Evolutionary conservation across 495 filamentous ascomycete genomes (phyloP), one percentile per base, ranked within the genome.

Genomic region (Penicillium goetzii): DNA sequence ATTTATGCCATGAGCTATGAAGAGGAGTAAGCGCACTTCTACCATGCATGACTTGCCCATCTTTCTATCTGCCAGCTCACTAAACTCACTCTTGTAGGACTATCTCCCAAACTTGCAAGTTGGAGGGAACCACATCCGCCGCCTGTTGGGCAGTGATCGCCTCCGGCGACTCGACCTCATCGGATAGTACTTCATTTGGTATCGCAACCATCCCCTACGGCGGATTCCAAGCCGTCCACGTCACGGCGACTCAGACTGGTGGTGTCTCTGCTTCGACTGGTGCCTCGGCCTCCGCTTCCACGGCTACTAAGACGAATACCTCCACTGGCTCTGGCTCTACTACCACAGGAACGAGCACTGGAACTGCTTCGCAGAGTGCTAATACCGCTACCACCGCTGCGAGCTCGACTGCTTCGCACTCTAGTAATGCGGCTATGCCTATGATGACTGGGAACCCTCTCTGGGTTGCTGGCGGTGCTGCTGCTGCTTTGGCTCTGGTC

Each of bases 381-480:
- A 45, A 19, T 12, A 67, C 40, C 33, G 53, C 30, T 53, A 49
- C 43, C n/a, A 43, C 61, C n/a, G 23, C 61, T 26, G 32, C 53
- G 7, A 67, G 49, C 40, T 17, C 52, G 23, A 59, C 56, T 34
- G 36, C 49, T 34, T 33, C 50, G 50, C 25, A 28, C 28, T 56
- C 56, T 33, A 21, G 32, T n/a, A 67, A 67, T 17, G 65, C 65
- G 21, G 65, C 65, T 45, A 51, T 64, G 61, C 65, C 61, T 1
- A 58, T 61, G 57, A 55, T 67, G 5, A 67, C 61, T 56, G 65
- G 58, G n/a, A 60, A 64, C 32, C 57, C 57, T 8, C 58, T 62
- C 40, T 67, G 61, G 65, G 49, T 59, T 36, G 65, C 55, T 55
- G 61, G 65, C 4, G 65, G 65, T 50, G 61, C 62, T 49, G 65